These are phyloP conservation scores for Ochetophila trinervis DNA, from an alignment of 306 rosid species.

Conservation along the genomic window DNA sequence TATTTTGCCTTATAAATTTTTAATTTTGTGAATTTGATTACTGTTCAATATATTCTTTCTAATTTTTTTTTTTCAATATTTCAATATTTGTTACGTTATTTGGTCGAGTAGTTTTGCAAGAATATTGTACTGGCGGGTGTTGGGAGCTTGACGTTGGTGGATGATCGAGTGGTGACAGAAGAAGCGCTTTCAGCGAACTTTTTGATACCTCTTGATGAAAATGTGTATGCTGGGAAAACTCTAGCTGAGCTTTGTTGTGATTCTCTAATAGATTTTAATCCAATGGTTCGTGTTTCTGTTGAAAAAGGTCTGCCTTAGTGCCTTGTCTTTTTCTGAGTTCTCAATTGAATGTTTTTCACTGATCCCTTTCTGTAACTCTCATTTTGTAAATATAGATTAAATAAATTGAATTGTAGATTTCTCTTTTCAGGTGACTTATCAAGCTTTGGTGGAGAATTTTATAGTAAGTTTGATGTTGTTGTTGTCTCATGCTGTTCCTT, in stretches of 20 bases:
- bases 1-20: background rate
- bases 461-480: conserved; percentile 67
- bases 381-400: no score
- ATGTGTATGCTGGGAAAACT: conserved; percentile 61
- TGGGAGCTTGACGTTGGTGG: conserved; percentile 92
- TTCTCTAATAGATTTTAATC: conserved; percentile 91
- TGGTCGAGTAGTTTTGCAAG: conserved; percentile 75
- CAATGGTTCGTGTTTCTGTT: conserved; percentile 90
- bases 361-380: no score
- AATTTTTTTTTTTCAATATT: background rate
- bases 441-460: conserved; percentile 65
- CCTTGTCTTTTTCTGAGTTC: conserved; percentile 1
- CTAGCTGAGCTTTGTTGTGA: conserved; percentile 80
- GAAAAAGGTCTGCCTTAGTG: conserved; percentile 54
- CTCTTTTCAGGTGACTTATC: conserved; percentile 63
- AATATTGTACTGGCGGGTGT: conserved; percentile 93
- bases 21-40: background rate
- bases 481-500: conserved; percentile 76
- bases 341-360: background rate
- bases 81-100: conserved; percentile 4
- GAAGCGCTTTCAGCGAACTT: conserved; percentile 69
- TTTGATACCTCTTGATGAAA: conserved; percentile 74
- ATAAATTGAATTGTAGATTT: background rate
- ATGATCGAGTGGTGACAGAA: conserved; percentile 58
- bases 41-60: background rate